Percentiles rank a stretch among this genome's conserved stretches.
Evolutionary conservation across 2,329 filamentous ascomycete genomes (phyloP).

Genomic region (Phialophora expanda): DNA sequence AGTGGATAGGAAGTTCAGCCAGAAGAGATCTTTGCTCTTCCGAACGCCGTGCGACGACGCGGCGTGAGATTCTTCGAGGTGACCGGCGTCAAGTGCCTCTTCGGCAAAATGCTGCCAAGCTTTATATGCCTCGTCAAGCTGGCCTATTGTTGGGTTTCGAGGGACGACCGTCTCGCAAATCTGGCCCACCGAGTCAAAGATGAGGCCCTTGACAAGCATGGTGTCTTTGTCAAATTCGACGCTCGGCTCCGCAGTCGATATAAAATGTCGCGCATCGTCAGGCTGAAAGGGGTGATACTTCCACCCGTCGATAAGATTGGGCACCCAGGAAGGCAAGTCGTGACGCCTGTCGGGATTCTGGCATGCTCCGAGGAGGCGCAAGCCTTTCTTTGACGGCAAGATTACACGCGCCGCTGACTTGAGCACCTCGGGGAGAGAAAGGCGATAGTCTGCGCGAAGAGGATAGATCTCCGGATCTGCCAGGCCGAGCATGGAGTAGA

Average conservation of each 20-base stretch:
- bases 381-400: conserved; percentile 11
- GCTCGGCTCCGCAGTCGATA: conserved; percentile 2
- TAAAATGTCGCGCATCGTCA: conserved; percentile 7
- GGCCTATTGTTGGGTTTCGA: neutral
- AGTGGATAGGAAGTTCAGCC: conserved; percentile 20
- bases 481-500: conserved; percentile 18
- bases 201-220: conserved; percentile 18
- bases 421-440: conserved; percentile 11
- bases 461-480: conserved; percentile 20
- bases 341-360: conserved; percentile 12
- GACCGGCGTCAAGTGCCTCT: conserved; percentile 1
- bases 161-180: conserved; percentile 7
- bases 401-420: conserved; percentile 9
- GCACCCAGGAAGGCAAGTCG: conserved; percentile 18
- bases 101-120: conserved; percentile 17
- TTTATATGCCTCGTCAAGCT: conserved; percentile 11
- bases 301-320: conserved; percentile 17
- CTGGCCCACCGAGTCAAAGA: conserved; percentile 14
- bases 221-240: conserved; percentile 16
- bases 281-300: conserved; percentile 19
- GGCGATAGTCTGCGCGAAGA: conserved; percentile 13
- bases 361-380: conserved; percentile 14
- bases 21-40: conserved; percentile 7
- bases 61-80: neutral
- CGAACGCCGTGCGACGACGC: neutral